A percentile compares a stretch with the other conserved stretches of the same genome.
Evolutionary conservation across 1,284 basidiomycete genomes (phyloP).

Genomic region (Marasmius sp.): DNA sequence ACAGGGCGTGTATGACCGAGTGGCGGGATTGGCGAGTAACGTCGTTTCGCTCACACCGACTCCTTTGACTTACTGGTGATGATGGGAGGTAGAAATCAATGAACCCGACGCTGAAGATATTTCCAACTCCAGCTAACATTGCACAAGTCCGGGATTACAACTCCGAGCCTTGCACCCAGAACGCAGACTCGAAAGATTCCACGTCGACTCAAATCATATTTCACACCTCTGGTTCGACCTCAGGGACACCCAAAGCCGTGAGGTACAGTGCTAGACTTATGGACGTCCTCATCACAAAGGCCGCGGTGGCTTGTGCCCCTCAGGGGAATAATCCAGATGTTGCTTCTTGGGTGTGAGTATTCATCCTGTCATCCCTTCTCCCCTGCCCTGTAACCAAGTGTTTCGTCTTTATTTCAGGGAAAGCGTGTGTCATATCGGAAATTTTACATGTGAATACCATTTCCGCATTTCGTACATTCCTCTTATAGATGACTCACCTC

Average conservation of each 20-base stretch:
- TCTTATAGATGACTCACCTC: neutral
- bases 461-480: neutral
- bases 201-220: conserved; percentile 24
- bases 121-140: too few relatives aligned
- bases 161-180: conserved; percentile 4
- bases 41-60: too few relatives aligned
- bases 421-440: neutral
- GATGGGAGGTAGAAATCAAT: too few relatives aligned
- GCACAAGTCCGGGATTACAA: too few relatives aligned
- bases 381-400: neutral
- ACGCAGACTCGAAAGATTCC: conserved; percentile 17
- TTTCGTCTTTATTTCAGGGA: neutral
- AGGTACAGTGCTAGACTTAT: conserved; percentile 27
- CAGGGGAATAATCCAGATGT: neutral
- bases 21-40: neutral
- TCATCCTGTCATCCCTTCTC: neutral
- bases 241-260: conserved; percentile 29
- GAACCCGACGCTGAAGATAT: too few relatives aligned
- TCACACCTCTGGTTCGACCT: conserved; percentile 31
- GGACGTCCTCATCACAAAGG: conserved; percentile 19
- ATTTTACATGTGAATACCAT: neutral
- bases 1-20: conserved; percentile 18
- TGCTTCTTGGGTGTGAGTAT: neutral
- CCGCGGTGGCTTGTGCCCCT: neutral
- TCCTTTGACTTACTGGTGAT: too few relatives aligned